Evolutionary conservation across 768 basidiomycete genomes (phyloP), one percentile per base, ranked within the genome.

Genomic region (Podaxis rugospora): DNA sequence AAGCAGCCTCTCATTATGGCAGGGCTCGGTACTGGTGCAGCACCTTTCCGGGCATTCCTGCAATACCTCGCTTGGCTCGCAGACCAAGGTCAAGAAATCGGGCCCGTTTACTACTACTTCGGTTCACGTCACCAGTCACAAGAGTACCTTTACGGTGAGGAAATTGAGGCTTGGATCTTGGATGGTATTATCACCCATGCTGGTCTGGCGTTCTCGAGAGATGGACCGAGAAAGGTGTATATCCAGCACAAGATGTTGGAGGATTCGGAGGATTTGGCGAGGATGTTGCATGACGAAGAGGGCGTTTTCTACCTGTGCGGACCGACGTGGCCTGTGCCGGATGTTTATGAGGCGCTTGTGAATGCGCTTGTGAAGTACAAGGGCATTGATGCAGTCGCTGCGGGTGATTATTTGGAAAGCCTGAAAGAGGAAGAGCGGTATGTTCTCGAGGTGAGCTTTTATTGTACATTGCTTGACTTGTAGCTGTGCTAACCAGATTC

Each of bases 261-360:
- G 69, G 94, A 99, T 72, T 90, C 90, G 16, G 82, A 85, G 66
- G 77, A 80, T 32, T 82, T 99, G 25, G 88, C 87, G 49, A 75
- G 82, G 63, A 87, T 92, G 84, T 75, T 98, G 58, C 78, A 87
- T 66, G 79, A 86, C 59, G 82, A 87, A 63, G 68, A 82, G 44
- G 94, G 93, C 35, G 91, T 87, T 51, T 99, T 99, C 78, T 98
- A 98, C 74, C 80, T 99, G 49, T 98, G 97, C 72, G 96, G 96
- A 27, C 97, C 96, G 39, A 98, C 96, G 27, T 97, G 95, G 96
- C 97, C 97, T n/a, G 96, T 98, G 21, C 95, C 97, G 1, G 97
- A 98, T 69, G 94, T 99, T 4, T 96, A 92, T 68, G 90, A 96
- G 73, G 92, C 97, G 0, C 80, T 99, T 52, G 88, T 95, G 21